Conservation (phyloP, 805 yeast species). For the Starmera dryadoides region DNA sequence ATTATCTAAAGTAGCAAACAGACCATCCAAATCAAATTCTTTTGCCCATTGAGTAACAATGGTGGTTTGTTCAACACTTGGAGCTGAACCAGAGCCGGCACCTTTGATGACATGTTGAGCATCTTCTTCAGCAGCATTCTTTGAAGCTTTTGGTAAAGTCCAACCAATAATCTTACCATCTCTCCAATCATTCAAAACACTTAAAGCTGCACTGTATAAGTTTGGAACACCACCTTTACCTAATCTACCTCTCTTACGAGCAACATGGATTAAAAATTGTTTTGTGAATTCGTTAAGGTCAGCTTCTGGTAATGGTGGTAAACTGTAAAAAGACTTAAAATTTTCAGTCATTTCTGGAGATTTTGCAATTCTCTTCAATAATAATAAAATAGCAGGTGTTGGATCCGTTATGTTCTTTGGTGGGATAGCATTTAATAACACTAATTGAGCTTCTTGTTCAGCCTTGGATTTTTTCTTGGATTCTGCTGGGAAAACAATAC, state of each 20-base stretch:
- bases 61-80: constrained; percentile 47
- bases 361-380: constrained; percentile 70
- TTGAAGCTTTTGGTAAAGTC: constrained; percentile 65
- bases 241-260: constrained; percentile 86
- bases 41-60: constrained; percentile 88
- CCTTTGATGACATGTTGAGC: constrained; percentile 18
- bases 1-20: constrained; percentile 42
- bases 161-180: constrained; percentile 93
- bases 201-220: constrained; percentile 72
- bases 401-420: constrained; percentile 84
- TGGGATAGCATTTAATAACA: constrained; percentile 83
- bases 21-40: constrained; percentile 86
- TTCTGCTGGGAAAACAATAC: constrained; percentile 87
- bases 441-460: constrained; percentile 82
- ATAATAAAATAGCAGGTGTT: constrained; percentile 65
- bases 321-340: constrained; percentile 62
- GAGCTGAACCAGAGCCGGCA: constrained; percentile 23
- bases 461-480: constrained; percentile 42
- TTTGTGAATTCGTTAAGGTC: constrained; percentile 75
- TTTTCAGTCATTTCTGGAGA: constrained; percentile 71
- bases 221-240: constrained; percentile 93
- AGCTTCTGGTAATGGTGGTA: constrained; percentile 73
- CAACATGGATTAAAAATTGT: constrained; percentile 85
- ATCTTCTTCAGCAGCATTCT: constrained; percentile 23
- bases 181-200: constrained; percentile 91